Conservation (phyloP, 2,329 filamentous ascomycete genomes). For the Endoconidiophora polonica region DNA sequence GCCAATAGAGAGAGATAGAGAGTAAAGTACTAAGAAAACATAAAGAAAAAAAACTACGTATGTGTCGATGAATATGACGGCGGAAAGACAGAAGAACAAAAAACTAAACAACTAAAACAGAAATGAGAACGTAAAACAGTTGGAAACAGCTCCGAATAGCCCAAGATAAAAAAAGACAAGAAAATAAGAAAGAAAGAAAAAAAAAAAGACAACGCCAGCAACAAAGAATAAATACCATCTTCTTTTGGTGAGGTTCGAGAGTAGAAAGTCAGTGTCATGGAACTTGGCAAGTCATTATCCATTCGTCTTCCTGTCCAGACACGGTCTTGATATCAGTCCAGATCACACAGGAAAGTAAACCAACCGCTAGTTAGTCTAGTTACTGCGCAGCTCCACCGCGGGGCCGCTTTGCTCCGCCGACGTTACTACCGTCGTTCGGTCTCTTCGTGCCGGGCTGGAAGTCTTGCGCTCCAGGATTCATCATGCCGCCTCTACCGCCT, state of each 20-base stretch:
- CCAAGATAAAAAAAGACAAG: not conserved
- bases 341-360: not conserved
- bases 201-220: not conserved
- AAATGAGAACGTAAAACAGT: not conserved
- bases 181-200: conserved; percentile 2
- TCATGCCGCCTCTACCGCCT: conserved; percentile 9
- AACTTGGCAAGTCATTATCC: too few relatives aligned
- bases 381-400: conserved; percentile 18
- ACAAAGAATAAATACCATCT: not conserved
- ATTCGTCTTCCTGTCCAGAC: too few relatives aligned
- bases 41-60: too few relatives aligned
- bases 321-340: not conserved
- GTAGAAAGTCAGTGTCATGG: too few relatives aligned
- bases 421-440: conserved; percentile 32
- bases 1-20: too few relatives aligned
- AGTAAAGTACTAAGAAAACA: too few relatives aligned
- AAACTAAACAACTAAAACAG: not conserved
- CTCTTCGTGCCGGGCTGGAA: conserved; percentile 42
- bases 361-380: not conserved
- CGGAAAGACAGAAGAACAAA: not conserved
- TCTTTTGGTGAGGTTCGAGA: too few relatives aligned
- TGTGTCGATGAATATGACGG: not conserved
- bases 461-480: conserved; percentile 37
- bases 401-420: conserved; percentile 26
- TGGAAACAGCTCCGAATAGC: not conserved